These are phyloP conservation scores for Boeremia lycopersici DNA, from an alignment of 2,329 filamentous ascomycete genomes.

Conservation along the genomic window DNA sequence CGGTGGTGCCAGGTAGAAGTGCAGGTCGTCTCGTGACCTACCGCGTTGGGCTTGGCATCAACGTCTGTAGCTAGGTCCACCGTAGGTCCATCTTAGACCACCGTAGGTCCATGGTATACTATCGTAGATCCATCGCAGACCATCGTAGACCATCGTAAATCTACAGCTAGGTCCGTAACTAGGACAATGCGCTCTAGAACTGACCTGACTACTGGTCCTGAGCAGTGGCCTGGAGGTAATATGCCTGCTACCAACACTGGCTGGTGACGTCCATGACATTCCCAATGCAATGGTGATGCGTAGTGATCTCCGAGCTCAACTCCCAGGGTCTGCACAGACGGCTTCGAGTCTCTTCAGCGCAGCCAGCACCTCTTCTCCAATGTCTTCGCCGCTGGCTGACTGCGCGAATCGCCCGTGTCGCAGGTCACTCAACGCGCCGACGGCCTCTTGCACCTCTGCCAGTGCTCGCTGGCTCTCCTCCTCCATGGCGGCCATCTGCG, in stretches of 20 bases:
- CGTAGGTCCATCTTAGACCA: no score
- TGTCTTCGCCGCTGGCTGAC: constrained; percentile 59
- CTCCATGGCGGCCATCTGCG: constrained; percentile 69
- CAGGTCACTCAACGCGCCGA: constrained; percentile 79
- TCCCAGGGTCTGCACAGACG: constrained; percentile 55
- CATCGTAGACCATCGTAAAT: no score
- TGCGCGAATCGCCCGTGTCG: constrained; percentile 74
- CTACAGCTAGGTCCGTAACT: no score
- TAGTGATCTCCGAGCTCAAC: constrained; percentile 24
- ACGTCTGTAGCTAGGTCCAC: no score
- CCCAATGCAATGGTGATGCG: background rate
- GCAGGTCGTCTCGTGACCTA: no score
- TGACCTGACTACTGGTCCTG: no score
- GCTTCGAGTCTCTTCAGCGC: constrained; percentile 69
- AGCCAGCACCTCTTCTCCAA: constrained; percentile 70
- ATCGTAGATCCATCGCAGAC: no score
- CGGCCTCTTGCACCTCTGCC: constrained; percentile 66
- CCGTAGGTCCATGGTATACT: no score
- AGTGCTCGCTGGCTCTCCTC: constrained; percentile 67
- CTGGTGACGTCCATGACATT: background rate
- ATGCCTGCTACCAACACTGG: no score
- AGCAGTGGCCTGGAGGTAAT: no score
- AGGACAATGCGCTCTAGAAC: no score
- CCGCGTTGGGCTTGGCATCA: background rate
- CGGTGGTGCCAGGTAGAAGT: background rate